Base-by-base conservation (phyloP, 176 grass and related monocot species). In the Eleusine indica region DNA sequence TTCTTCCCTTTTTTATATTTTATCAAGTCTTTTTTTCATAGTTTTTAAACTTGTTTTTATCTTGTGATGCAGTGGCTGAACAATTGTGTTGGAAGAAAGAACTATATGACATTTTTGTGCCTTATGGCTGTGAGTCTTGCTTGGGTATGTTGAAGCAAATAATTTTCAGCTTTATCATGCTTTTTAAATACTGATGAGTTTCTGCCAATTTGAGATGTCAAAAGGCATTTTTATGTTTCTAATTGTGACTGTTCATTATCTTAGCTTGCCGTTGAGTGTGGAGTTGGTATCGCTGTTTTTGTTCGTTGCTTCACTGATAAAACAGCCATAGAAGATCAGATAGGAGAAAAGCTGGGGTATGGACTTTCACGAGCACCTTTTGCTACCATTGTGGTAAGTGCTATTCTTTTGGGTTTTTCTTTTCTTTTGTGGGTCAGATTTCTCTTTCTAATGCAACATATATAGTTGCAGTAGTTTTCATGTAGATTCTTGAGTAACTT, bases 31-130 rank as follows among this genome's bases (percentile, higher is more conserved):
- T 21, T 0, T 83, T 83, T 57, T 73, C 21, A 79, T 53, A 25
- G 3, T 25, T 40, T 19, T 68, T 6, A 80, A 46, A 43, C 78
- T 15, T 74, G 22, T 74, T 38, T 75, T 75, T 74, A 38, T 48
- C 71, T 80, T 74, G 35, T 86, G 60, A 64, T 85, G 74, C 87
- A 99, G 96, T 99, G 96, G 96, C 89, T 99, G 68, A 99, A 99
- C 80, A 99, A 99, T 86, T 99, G 96, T 88, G 96, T 99, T 67
- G 96, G 96, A 76, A 90, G 89, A 42, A 99, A 94, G 85, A 99
- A 99, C 82, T 99, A 99, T 65, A 62, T 76, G 47, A 90, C 91
- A 9, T 99, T 99, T 82, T 85, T 99, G 49, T 80, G 89, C 81
- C 96, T 99, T 69, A 99, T 99, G 96, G 93, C 91, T 9, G 80